phyloP scores from a whole-genome alignment of 495 filamentous ascomycete species.

The Podospora fimiseda region DNA sequence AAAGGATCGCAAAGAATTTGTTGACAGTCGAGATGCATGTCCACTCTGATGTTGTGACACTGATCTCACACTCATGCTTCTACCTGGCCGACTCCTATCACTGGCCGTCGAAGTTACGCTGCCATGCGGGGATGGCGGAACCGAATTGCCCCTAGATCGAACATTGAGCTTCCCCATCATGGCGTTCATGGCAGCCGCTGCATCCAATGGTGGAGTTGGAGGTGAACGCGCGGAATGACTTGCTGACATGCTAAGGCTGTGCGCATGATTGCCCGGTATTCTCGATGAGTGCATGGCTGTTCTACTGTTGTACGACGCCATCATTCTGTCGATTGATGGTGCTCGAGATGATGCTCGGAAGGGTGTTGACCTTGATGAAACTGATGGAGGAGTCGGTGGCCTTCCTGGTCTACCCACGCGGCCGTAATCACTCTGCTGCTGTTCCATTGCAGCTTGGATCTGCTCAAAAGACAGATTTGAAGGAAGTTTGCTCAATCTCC shows the following conservation, averaged over 20 bases:
- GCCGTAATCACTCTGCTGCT: constrained; percentile 12
- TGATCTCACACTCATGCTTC: constrained; percentile 19
- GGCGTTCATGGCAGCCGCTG: constrained; percentile 15
- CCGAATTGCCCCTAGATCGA: constrained; percentile 13
- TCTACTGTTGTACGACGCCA: constrained; percentile 11
- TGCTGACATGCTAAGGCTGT: background rate
- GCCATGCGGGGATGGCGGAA: constrained; percentile 13
- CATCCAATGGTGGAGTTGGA: constrained; percentile 17
- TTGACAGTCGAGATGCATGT: constrained; percentile 13
- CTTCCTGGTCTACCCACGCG: background rate
- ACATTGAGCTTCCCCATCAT: constrained; percentile 28
- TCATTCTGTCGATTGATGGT: constrained; percentile 19
- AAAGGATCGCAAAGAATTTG: constrained; percentile 22
- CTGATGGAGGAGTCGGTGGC: constrained; percentile 31
- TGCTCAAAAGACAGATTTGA: constrained; percentile 32
- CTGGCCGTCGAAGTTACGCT: constrained; percentile 10
- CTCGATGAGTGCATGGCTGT: background rate
- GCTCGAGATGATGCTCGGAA: constrained; percentile 11
- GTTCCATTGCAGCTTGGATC: constrained; percentile 22
- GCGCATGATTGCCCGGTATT: background rate
- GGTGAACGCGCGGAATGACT: constrained; percentile 7
- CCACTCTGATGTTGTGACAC: background rate
- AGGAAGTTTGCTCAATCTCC: constrained; percentile 38
- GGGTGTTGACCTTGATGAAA: constrained; percentile 18
- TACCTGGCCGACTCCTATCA: background rate